Conservation (phyloP, 768 basidiomycete species). For the Collybiopsis confluens region DNA sequence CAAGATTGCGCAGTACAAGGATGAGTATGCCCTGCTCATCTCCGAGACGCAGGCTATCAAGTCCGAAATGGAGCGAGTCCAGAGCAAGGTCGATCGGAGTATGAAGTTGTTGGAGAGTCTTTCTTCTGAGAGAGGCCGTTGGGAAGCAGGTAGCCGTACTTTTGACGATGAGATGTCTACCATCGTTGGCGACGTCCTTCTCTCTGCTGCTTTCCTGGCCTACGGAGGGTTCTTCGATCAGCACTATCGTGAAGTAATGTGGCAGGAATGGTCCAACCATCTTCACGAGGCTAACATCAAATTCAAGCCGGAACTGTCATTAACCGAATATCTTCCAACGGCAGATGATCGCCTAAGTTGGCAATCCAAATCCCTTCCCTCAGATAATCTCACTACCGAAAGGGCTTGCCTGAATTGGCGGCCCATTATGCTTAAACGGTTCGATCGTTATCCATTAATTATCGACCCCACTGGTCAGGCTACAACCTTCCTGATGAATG, state of each 20-base stretch:
- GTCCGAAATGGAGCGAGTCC: conserved; percentile 95
- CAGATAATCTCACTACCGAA: conserved; percentile 93
- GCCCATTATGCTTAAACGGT: conserved; percentile 99
- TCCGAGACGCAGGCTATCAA: conserved; percentile 97
- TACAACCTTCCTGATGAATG: conserved; percentile 87
- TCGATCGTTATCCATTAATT: conserved; percentile 95
- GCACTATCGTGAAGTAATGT: conserved; percentile 94
- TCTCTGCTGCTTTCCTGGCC: conserved; percentile 94
- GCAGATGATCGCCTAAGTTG: conserved; percentile 94
- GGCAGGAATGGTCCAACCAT: conserved; percentile 92
- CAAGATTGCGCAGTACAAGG: conserved; percentile 92
- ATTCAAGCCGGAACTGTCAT: conserved; percentile 87
- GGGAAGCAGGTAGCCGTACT: conserved; percentile 92
- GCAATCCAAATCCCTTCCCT: conserved; percentile 94
- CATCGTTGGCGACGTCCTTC: conserved; percentile 92
- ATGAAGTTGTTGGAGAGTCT: conserved; percentile 92
- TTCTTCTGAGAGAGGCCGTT: conserved; percentile 90
- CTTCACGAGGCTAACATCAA: conserved; percentile 85
- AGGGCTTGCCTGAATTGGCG: too few species aligned
- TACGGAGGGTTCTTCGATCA: conserved; percentile 99
- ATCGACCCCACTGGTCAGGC: conserved; percentile 99
- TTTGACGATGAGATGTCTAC: conserved; percentile 99
- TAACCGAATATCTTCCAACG: conserved; percentile 94
- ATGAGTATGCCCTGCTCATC: conserved; percentile 95
- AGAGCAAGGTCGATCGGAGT: conserved; percentile 94